A percentile compares a stretch with the other conserved stretches of the same genome.
Evolutionary conservation across 306 rosid genomes (phyloP).

Genomic region (Cicer pinnatifidum): DNA sequence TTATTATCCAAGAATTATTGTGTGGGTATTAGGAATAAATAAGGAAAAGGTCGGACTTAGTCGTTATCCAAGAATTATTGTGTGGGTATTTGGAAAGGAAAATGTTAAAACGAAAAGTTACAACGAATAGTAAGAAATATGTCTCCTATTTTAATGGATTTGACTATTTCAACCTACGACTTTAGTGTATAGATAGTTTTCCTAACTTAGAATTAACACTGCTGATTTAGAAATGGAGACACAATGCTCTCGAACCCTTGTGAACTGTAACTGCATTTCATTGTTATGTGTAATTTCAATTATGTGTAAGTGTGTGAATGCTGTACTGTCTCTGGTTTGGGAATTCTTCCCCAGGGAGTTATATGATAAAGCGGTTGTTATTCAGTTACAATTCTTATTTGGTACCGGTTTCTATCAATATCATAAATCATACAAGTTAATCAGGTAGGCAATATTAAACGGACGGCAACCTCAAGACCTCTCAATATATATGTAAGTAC

Average conservation of each 20-base stretch:
- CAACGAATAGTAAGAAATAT: too few relatives aligned
- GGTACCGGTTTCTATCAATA: background rate
- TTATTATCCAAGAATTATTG: background rate
- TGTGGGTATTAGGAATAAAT: background rate
- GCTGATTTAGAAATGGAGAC: too few relatives aligned
- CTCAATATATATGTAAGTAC: background rate
- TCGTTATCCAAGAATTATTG: background rate
- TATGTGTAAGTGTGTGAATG: background rate
- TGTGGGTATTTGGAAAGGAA: background rate
- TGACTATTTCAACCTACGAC: too few relatives aligned
- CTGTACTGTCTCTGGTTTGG: background rate
- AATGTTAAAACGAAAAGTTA: too few relatives aligned
- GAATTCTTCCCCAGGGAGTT: background rate
- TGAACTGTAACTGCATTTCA: background rate
- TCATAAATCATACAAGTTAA: background rate
- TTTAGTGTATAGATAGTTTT: too few relatives aligned
- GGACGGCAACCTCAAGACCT: background rate
- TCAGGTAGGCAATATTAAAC: conserved; percentile 6
- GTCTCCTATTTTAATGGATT: too few relatives aligned
- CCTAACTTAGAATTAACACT: too few relatives aligned
- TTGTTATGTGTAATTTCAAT: background rate
- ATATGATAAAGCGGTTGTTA: background rate
- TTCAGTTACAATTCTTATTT: background rate
- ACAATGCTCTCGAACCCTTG: background rate
- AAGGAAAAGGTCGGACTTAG: background rate